Evolutionary conservation across 2,329 filamentous ascomycete genomes (phyloP).

Genomic region (Shiraia sp.): DNA sequence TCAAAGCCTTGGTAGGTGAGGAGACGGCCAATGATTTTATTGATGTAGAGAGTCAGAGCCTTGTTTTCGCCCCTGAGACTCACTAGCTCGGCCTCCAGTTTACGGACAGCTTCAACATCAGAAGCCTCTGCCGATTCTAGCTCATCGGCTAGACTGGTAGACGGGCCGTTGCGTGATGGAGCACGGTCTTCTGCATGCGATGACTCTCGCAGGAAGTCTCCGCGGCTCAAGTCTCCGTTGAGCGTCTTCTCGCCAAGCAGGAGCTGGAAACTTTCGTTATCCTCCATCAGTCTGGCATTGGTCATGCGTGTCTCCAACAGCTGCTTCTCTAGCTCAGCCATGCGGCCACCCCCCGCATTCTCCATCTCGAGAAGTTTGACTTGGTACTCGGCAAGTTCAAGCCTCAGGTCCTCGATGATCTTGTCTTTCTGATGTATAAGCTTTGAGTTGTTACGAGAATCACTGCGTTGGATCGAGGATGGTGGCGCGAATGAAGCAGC

Average conservation of each 20-base stretch:
- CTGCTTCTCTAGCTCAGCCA: slow-evolving; percentile 87
- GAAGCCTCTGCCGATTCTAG: slow-evolving; percentile 67
- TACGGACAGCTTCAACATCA: slow-evolving; percentile 58
- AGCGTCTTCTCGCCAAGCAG: slow-evolving; percentile 93
- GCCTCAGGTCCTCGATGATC: slow-evolving; percentile 85
- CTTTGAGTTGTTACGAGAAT: slow-evolving; percentile 87
- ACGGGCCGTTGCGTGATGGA: slow-evolving; percentile 39
- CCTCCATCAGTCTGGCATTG: slow-evolving; percentile 94
- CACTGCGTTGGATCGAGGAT: slow-evolving; percentile 80
- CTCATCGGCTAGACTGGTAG: slow-evolving; percentile 71
- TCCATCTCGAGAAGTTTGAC: slow-evolving; percentile 95
- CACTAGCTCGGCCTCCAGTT: slow-evolving; percentile 78
- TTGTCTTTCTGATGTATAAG: slow-evolving; percentile 94
- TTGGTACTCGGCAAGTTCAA: slow-evolving; percentile 92
- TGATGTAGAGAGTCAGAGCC: slow-evolving; percentile 94
- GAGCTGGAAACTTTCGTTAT: slow-evolving; percentile 97
- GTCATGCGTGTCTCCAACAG: slow-evolving; percentile 93
- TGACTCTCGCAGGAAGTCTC: slow-evolving; percentile 70
- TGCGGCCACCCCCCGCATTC: slow-evolving; percentile 83
- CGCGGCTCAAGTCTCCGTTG: slow-evolving; percentile 87
- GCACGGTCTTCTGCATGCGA: slow-evolving; percentile 38
- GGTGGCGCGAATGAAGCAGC: slow-evolving; percentile 83
- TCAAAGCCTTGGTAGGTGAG: slow-evolving; percentile 95
- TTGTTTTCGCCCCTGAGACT: slow-evolving; percentile 92
- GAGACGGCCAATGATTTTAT: slow-evolving; percentile 96